Evolutionary conservation across 2,329 filamentous ascomycete species (phyloP).

Genomic region (Ceratocystis cubensis): DNA sequence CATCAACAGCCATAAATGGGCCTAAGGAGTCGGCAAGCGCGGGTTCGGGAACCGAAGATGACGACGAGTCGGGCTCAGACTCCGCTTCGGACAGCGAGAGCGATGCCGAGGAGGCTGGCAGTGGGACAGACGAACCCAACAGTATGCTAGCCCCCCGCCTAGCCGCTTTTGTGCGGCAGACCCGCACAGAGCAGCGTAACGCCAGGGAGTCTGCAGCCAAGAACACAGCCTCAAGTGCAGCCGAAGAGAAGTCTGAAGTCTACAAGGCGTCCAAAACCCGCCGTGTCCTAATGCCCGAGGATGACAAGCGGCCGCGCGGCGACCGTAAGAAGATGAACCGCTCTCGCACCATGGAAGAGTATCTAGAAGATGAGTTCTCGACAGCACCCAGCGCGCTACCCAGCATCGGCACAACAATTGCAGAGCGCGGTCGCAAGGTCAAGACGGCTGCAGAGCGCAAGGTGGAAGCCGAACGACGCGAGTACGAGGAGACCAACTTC

Average conservation of each 20-base stretch:
- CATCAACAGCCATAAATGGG: constrained; percentile 18
- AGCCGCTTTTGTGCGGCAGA: constrained; percentile 18
- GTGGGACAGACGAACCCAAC: constrained; percentile 18
- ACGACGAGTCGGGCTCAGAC: constrained; percentile 29
- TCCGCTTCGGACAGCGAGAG: constrained; percentile 25
- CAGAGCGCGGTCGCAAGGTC: constrained; percentile 61
- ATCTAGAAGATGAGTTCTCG: constrained; percentile 73
- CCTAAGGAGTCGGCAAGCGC: constrained; percentile 15
- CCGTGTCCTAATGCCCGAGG: constrained; percentile 69
- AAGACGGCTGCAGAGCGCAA: constrained; percentile 66
- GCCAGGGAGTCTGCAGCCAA: constrained; percentile 21
- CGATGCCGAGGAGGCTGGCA: constrained; percentile 26
- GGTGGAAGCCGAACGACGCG: constrained; percentile 62
- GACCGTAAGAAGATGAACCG: constrained; percentile 54
- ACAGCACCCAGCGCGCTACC: constrained; percentile 70
- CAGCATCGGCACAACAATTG: constrained; percentile 83
- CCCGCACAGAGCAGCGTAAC: constrained; percentile 18
- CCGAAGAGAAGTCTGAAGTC: constrained; percentile 44
- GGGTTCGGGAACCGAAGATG: constrained; percentile 26
- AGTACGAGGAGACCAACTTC: constrained; percentile 91
- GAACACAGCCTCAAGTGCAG: constrained; percentile 21
- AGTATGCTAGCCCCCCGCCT: constrained; percentile 18
- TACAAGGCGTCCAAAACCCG: constrained; percentile 85
- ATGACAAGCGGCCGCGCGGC: constrained; percentile 38
- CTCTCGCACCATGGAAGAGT: constrained; percentile 84